Evolutionary conservation across 257 asterid species (phyloP).

Genomic region (Solanum peruvianum): DNA sequence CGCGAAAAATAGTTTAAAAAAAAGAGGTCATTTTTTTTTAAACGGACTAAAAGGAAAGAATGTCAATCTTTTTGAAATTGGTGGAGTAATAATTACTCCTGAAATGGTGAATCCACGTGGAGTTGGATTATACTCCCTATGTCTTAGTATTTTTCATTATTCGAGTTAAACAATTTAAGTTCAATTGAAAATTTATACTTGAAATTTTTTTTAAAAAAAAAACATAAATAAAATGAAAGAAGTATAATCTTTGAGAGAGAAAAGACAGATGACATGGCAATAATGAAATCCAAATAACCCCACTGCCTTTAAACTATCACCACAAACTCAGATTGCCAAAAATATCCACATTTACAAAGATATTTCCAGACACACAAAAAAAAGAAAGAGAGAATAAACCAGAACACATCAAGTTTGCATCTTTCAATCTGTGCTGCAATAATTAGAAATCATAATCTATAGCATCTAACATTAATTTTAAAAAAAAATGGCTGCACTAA

Average conservation of each 20-base stretch:
- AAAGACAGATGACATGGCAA: conserved; percentile 33
- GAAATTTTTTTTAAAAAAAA: too few species aligned
- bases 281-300: conserved; percentile 23
- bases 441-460: neutral
- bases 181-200: accelerated
- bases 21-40: too few species aligned
- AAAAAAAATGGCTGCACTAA: conserved; percentile 34
- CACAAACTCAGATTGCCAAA: conserved; percentile 58
- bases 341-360: conserved; percentile 21
- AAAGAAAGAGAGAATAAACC: too few species aligned
- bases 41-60: too few species aligned
- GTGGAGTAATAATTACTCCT: too few species aligned
- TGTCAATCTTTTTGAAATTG: too few species aligned
- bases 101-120: too few species aligned
- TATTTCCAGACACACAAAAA: neutral
- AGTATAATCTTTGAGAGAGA: neutral
- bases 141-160: too few species aligned
- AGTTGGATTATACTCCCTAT: too few species aligned
- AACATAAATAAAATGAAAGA: too few species aligned
- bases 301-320: conserved; percentile 22
- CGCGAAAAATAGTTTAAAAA: too few species aligned
- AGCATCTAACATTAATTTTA: neutral
- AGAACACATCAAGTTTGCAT: neutral
- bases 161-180: too few species aligned
- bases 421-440: neutral